These are phyloP conservation scores for Aspergillus wentii DNA, from an alignment of 495 filamentous ascomycete species.

Conservation along the genomic window DNA sequence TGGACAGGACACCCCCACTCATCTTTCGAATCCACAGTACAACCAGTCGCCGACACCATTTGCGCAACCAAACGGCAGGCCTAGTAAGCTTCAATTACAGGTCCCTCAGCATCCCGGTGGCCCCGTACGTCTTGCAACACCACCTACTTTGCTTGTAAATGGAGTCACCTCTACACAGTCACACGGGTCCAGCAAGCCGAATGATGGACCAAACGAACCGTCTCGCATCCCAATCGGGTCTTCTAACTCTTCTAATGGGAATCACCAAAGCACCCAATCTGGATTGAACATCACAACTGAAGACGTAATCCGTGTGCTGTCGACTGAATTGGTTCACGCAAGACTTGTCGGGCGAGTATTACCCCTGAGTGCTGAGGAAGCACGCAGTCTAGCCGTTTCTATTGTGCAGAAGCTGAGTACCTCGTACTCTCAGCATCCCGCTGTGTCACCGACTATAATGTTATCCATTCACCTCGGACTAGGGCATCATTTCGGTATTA, in stretches of 20 bases:
- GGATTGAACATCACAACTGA: constrained; percentile 23
- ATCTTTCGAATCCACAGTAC: constrained; percentile 15
- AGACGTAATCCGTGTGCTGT: constrained; percentile 31
- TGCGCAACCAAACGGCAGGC: constrained; percentile 16
- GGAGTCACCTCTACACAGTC: constrained; percentile 48
- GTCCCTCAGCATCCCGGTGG: constrained; percentile 72
- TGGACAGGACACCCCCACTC: constrained; percentile 19
- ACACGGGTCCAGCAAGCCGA: no score
- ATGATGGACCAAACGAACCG: constrained; percentile 13
- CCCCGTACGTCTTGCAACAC: constrained; percentile 73
- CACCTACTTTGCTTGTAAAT: constrained; percentile 65
- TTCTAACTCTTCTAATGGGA: constrained; percentile 4
- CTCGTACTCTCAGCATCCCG: constrained; percentile 25
- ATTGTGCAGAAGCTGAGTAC: constrained; percentile 26
- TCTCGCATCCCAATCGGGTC: constrained; percentile 11
- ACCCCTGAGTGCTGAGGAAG: constrained; percentile 27
- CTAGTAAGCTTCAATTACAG: constrained; percentile 66
- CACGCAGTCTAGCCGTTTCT: constrained; percentile 24
- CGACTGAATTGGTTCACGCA: constrained; percentile 27
- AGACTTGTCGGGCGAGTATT: constrained; percentile 21
- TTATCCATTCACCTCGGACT: constrained; percentile 36
- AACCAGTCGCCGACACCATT: constrained; percentile 27
- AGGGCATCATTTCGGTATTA: constrained; percentile 31
- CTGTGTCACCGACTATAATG: constrained; percentile 14
- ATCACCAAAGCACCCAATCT: constrained; percentile 4